Evolutionary conservation across 2,329 filamentous ascomycete genomes (phyloP), one percentile per base, ranked within the genome.

Genomic region (Tolypocladium inflatum): DNA sequence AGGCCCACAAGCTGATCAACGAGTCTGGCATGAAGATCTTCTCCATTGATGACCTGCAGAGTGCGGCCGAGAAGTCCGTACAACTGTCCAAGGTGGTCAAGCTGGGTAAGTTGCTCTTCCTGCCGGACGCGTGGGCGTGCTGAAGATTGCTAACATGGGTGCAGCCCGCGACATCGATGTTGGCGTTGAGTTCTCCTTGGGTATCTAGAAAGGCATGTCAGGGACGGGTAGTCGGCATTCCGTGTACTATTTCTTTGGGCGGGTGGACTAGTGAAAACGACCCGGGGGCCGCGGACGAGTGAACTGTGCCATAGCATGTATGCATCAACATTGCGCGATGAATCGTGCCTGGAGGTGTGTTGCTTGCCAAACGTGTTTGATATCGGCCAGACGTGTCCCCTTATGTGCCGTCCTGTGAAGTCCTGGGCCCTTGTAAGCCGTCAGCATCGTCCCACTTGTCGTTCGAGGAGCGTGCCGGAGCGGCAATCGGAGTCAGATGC

Each of bases 51-150:
- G 94, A 99, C 78, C 85, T 99, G 69, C 94, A 99, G 80, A 94
- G 79, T 72, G 94, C 94, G 48, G 94, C 94, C 64, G 94, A 97
- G 85, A 97, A 96, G 84, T 89, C 92, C 37, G 94, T 99, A 64
- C 93, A 99, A 78, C 93, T 99, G 77, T 97, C 91, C 69, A 97
- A 97, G 85, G 90, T 99, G 66, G 94, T 99, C 70, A 97, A 97
- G 87, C 89, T 96, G 87, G 90, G 87, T 90, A 79, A 80, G 87
- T 83, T 54, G 55, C 38, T 8, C 13, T 21, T 42, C 30, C 11
- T 15, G 11, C 23, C 35, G 51, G 8, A 55, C 35, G 23, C 51
- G 13, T 10, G 35, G 30, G 15, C n/a, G 30, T 23, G 23, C 11
- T 9, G 39, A 54, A 4, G 26, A 55, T 52, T 57, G 56, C 66